Evolutionary conservation across 768 basidiomycete genomes (phyloP), one percentile per base, ranked within the genome.

Genomic region (Lactarius sp.): DNA sequence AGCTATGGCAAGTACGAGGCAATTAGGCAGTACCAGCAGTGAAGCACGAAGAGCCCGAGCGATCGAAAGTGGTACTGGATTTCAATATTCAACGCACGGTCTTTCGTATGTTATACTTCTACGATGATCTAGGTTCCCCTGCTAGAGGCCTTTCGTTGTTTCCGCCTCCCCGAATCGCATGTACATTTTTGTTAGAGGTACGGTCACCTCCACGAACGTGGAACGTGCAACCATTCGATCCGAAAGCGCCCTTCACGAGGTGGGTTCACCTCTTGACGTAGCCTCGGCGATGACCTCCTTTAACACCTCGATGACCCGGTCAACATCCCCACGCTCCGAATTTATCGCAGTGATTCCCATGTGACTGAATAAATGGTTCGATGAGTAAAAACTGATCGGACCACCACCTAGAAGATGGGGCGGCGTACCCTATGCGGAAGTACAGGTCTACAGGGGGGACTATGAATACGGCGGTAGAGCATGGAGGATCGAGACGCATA

Each of bases 301-400:
- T 72, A 97, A 73, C 6, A 84, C 85, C 14, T 77, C 74, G 51
- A 92, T 78, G 60, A 97, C 77, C 71, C 76, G 85, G 68, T 92
- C 86, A 13, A 96, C 72, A 72, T 98, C 94, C 0, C 83, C 87
- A 58, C 94, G 80, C 61, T 80, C 69, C 27, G 76, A 57, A 62
- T 94, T 84, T 7, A 89, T 85, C 22, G 83, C 94, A n/a, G 88
- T 86, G 60, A 87, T 73, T 56, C 95, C 95, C 94, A 98, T 96
- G 73, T 97, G 95, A 37, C 88, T 88, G 68, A 20, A 60, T 2
- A 31, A 18, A 59, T 44, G 63, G 36, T n/a, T 22, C 33, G 56
- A 39, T 52, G 49, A 33, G 52, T 36, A 50, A 44, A 13, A 55
- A 27, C 1, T 4, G 41, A 33, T 49, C 59, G 13, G 27, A 50